A percentile compares a stretch with the other conserved stretches of the same genome.
These are phyloP conservation scores for Mycena belliarum DNA, from an alignment of 768 basidiomycete species.

Conservation along the genomic window DNA sequence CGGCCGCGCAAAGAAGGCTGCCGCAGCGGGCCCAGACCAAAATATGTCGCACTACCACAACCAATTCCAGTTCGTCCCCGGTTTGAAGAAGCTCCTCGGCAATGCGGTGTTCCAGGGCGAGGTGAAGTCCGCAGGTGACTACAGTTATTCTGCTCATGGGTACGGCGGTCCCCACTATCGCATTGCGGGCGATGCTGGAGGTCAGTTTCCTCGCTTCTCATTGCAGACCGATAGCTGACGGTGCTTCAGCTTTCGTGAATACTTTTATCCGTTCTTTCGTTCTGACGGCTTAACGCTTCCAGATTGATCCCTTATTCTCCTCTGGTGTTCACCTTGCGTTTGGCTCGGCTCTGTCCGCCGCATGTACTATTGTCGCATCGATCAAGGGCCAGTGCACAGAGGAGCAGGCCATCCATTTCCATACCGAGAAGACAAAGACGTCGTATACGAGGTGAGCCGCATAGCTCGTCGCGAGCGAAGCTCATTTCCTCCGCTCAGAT, in stretches of 20 bases:
- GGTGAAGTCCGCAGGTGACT: conserved; percentile 35
- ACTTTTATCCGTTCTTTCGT: too few species aligned
- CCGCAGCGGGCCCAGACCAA: too few species aligned
- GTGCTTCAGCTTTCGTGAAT: too few species aligned
- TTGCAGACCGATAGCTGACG: too few species aligned
- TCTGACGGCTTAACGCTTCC: background rate
- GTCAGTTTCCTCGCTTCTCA: conserved; percentile 6
- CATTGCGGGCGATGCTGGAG: conserved; percentile 36
- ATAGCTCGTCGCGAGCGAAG: too few species aligned
- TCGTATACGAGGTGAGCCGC: conserved; percentile 33
- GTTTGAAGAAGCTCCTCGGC: conserved; percentile 21
- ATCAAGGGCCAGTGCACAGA: conserved; percentile 34
- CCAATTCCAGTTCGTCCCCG: too few species aligned
- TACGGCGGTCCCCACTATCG: conserved; percentile 36
- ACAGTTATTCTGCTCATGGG: conserved; percentile 34
- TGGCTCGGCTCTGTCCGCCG: conserved; percentile 31
- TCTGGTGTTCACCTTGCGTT: conserved; percentile 20
- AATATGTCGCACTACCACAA: too few species aligned
- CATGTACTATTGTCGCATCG: conserved; percentile 34
- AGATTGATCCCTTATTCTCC: conserved; percentile 60
- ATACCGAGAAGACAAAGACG: conserved; percentile 31
- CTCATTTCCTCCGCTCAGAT: conserved; percentile 29
- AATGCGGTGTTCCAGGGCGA: conserved; percentile 24
- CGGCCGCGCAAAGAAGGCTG: too few species aligned
- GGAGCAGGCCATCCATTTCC: conserved; percentile 30